Percentiles rank a stretch among this genome's conserved stretches.
Evolutionary conservation across 257 asterid genomes (phyloP).

Genomic region (Leptodermis oblonga): DNA sequence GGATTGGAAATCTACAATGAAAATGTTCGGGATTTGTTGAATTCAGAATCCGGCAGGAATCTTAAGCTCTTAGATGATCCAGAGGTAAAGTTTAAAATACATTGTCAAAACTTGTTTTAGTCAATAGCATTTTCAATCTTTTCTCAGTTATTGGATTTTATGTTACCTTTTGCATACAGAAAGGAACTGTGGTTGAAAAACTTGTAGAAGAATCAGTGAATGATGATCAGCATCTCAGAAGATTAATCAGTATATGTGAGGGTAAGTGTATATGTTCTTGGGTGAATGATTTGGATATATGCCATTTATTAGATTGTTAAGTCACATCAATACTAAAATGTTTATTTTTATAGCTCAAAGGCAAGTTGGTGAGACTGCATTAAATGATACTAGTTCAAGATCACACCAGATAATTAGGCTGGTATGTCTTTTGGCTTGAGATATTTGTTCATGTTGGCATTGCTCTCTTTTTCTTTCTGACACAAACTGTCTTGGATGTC

Average conservation of each 20-base stretch:
- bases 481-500: constrained; percentile 21
- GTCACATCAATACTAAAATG: constrained; percentile 4
- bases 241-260: constrained; percentile 70
- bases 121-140: constrained; percentile 8
- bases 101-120: not conserved
- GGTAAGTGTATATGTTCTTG: constrained; percentile 36
- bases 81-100: constrained; percentile 49
- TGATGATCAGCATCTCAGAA: constrained; percentile 71
- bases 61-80: constrained; percentile 94
- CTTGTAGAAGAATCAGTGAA: constrained; percentile 81
- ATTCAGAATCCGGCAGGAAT: constrained; percentile 81
- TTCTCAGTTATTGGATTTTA: constrained; percentile 4
- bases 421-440: constrained; percentile 34
- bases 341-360: constrained; percentile 67
- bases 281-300: constrained; percentile 12
- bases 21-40: constrained; percentile 84
- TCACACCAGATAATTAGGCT: constrained; percentile 94
- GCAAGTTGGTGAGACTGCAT: constrained; percentile 94
- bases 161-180: constrained; percentile 41
- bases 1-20: constrained; percentile 90
- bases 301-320: not conserved
- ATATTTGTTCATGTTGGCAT: not conserved
- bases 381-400: constrained; percentile 89
- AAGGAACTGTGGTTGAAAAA: constrained; percentile 90
- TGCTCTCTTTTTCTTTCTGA: constrained; percentile 11